These are phyloP conservation scores for Arthrinium puccinioides DNA, from an alignment of 2,329 filamentous ascomycete genomes.

Conservation along the genomic window DNA sequence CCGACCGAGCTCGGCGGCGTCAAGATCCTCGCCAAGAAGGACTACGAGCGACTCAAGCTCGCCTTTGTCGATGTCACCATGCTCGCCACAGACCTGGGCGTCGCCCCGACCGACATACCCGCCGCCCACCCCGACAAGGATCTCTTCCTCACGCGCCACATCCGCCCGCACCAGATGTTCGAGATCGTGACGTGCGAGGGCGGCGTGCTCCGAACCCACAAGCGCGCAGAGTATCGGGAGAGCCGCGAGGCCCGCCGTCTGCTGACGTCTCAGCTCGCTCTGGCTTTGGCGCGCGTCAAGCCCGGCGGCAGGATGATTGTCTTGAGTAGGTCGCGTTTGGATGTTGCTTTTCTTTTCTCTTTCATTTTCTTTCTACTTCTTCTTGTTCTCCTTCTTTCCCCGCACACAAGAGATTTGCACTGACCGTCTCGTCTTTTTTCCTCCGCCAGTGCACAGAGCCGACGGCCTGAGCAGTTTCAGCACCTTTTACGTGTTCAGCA, in stretches of 20 bases:
- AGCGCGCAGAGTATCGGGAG: slow-evolving; percentile 12
- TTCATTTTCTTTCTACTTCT: slow-evolving; percentile 31
- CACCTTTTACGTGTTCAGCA: slow-evolving; percentile 29
- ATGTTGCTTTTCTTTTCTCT: slow-evolving; percentile 12
- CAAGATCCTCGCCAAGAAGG: slow-evolving; percentile 17
- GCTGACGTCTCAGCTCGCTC: slow-evolving; percentile 12
- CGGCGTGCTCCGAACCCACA: slow-evolving; percentile 19
- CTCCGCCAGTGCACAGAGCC: slow-evolving; percentile 42
- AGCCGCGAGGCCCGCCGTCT: slow-evolving; percentile 12
- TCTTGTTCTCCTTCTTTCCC: slow-evolving; percentile 37
- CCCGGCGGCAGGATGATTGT: slow-evolving; percentile 42
- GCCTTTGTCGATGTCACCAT: slow-evolving; percentile 44
- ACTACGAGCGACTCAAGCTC: slow-evolving; percentile 10
- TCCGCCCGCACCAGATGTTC: slow-evolving; percentile 21
- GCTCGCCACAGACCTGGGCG: slow-evolving; percentile 35
- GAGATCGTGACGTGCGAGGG: slow-evolving; percentile 34
- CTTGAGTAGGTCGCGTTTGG: slow-evolving; percentile 21
- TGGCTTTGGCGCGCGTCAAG: slow-evolving; percentile 32
- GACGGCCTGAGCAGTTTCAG: slow-evolving; percentile 31
- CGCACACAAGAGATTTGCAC: slow-evolving; percentile 39
- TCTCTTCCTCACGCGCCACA: slow-evolving; percentile 20
- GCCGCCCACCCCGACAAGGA: slow-evolving; percentile 21
- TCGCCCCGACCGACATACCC: slow-evolving; percentile 17
- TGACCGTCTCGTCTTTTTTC: slow-evolving; percentile 28
- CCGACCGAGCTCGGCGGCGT: slow-evolving; percentile 30